Conservation (phyloP, 345 rosid genomes). For the Syzygium oleosum region DNA sequence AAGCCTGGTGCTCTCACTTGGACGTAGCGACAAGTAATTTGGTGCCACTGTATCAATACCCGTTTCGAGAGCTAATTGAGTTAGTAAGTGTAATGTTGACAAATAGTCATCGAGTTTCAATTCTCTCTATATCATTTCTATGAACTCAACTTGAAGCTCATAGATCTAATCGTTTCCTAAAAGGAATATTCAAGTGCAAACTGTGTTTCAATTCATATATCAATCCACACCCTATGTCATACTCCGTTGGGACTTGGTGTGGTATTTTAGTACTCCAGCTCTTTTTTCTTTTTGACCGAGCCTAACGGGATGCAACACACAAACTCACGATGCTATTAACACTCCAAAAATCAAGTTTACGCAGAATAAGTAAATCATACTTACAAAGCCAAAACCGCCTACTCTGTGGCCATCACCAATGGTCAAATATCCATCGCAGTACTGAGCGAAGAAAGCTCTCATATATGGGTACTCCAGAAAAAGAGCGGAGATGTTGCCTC, state of each 20-base stretch:
- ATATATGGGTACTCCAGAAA: constrained; percentile 41
- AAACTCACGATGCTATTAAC: background rate
- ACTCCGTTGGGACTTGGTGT: background rate
- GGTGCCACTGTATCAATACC: background rate
- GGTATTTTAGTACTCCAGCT: background rate
- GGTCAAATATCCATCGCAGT: constrained; percentile 26
- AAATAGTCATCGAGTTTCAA: background rate
- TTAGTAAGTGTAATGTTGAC: background rate
- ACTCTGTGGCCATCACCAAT: constrained; percentile 14
- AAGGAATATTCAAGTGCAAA: background rate
- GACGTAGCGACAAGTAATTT: too few species aligned
- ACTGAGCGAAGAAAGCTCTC: constrained; percentile 17
- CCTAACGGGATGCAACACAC: background rate
- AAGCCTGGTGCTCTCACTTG: background rate
- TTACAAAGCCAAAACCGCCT: constrained; percentile 47
- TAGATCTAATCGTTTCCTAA: background rate
- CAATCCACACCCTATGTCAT: background rate
- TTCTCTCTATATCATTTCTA: background rate
- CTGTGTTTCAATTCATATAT: background rate
- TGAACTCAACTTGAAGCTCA: background rate
- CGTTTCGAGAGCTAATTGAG: background rate
- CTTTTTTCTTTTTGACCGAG: background rate
- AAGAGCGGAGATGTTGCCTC: constrained; percentile 19
- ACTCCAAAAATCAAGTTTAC: background rate
- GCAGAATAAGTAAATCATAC: background rate